Evolutionary conservation across 73 alveolate species (phyloP).

Genomic region (Blepharisma stoltei): DNA sequence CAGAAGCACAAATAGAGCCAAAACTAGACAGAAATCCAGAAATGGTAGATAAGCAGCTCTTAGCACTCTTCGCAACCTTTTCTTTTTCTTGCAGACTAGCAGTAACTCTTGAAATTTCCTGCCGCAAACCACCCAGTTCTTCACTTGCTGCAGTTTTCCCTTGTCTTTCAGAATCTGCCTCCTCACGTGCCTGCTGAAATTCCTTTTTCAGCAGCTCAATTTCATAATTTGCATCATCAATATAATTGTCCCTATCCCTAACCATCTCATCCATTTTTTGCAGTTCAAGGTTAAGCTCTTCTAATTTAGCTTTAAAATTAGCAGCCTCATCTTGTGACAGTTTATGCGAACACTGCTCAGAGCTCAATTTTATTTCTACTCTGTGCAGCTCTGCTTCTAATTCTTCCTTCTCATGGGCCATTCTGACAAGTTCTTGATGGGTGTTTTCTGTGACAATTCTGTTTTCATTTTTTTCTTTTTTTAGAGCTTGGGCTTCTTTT

Average conservation of each 20-base stretch:
- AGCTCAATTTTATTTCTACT: not conserved
- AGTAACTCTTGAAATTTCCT: too few relatives aligned
- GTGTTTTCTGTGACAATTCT: too few relatives aligned
- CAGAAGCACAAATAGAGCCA: too few relatives aligned
- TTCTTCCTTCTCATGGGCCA: not conserved
- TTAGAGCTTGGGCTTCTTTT: too few relatives aligned
- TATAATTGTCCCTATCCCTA: slow-evolving; percentile 3
- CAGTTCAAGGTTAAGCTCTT: not conserved
- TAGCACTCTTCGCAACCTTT: too few relatives aligned
- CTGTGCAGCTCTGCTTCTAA: slow-evolving; percentile 14
- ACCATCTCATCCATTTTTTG: not conserved
- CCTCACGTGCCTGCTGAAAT: not conserved
- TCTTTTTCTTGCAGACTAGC: too few relatives aligned
- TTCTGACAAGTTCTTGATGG: too few relatives aligned
- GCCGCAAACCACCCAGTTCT: too few relatives aligned
- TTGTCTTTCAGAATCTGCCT: not conserved
- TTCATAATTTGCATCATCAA: not conserved
- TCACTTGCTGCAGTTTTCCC: not conserved
- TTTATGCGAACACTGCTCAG: not conserved
- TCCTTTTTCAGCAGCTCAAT: slow-evolving; percentile 12
- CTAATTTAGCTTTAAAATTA: not conserved
- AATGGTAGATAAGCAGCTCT: too few relatives aligned
- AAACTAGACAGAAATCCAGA: too few relatives aligned
- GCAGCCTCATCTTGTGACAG: not conserved
- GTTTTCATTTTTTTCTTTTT: too few relatives aligned